Base-by-base conservation (phyloP, 2,329 filamentous ascomycete genomes). In the Claviceps paspali region DNA sequence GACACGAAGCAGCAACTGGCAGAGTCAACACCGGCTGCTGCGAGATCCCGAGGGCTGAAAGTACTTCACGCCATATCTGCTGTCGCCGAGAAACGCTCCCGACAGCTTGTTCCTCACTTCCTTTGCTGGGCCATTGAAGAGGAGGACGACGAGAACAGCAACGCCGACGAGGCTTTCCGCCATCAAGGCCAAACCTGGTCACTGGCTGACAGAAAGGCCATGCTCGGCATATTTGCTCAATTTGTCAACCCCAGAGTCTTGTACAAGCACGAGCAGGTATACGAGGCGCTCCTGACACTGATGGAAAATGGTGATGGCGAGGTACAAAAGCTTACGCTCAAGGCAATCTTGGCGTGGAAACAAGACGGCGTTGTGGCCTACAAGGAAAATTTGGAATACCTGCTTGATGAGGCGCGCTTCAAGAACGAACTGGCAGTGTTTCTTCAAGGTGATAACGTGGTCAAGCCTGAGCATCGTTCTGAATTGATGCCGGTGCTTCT, bases 371-470 rank as follows among this genome's bases (percentile, higher is more conserved):
- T 98, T 35, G 70, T 70, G 41, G 69, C 77, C 1, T 94, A 96
- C 51, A 76, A 86, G 49, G 86, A 95, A 47, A 84, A 87, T 47
- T 60, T 98, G 18, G 70, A 85, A 43, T 87, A 85, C 48, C 66
- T 98, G 2, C 70, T 96, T 7, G 91, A 98, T 46, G 91, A 96
- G 44, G 78, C 82, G 18, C 74, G 83, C 34, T 94, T 96, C 60
- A 84, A 86, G 51, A 91, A 96, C 50, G 88, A 96, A 53, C 69
- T 98, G n/a, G 80, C 85, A 1, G 76, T 91, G 4, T 81, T 98
- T 45, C 70, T 98, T 37, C 80, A 85, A 50, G 73, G 80, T 12
- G 78, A 82, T 14, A 76, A 76, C 40, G 60, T 78, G 38, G 80
- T 95, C 45, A 76, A 79, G 46, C 63, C 76, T 6, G 73, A 80